Base-by-base conservation (phyloP, 2,329 filamentous ascomycete species). In the Blastomyces silverae region DNA sequence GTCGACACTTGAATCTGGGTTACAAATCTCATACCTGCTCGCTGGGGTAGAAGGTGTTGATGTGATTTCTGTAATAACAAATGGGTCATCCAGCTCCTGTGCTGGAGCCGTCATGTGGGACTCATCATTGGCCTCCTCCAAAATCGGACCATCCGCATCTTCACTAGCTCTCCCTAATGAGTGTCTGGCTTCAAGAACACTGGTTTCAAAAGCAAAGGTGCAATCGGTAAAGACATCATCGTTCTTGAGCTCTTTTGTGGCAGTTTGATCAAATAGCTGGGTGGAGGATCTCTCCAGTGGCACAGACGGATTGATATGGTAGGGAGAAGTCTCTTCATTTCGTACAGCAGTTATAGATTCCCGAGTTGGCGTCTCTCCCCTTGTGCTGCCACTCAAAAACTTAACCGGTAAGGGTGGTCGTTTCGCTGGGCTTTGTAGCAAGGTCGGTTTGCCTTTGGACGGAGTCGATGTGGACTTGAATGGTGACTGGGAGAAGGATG, bases 381-480 rank as follows among this genome's bases (percentile, higher is more conserved):
- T 34, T n/a, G 3, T 34, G 31, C n/a, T 39, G 8, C 28, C 39
- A 17, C 2, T 6, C 55, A 71, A 72, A 42, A 67, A 70, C 61
- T 79, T 80, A 63, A 76, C 75, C 0, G 79, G 76, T 4, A 78
- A 77, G 10, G 71, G 70, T 31, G 78, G 72, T 59, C 77, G 76
- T 66, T 79, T 78, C 1, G 79, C 79, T 8, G 80, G 79, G 60
- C 77, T 80, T 66, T 78, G 74, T 20, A 81, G 71, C 7, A 80
- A 67, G 13, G 76, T 78, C 13, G 69, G 63, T 63, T 74, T 68
- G 31, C 70, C 69, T 58, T 76, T 78, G 13, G 77, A 72, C 2
- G 76, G 75, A 1, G 77, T 73, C 1, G 74, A 70, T 2, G 71
- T 71, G 22, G 73, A 67, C 63, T 77, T 75, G 5, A 71, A 66